Evolutionary conservation across 2,329 filamentous ascomycete species (phyloP).

Genomic region (Pseudogymnoascus sp.): DNA sequence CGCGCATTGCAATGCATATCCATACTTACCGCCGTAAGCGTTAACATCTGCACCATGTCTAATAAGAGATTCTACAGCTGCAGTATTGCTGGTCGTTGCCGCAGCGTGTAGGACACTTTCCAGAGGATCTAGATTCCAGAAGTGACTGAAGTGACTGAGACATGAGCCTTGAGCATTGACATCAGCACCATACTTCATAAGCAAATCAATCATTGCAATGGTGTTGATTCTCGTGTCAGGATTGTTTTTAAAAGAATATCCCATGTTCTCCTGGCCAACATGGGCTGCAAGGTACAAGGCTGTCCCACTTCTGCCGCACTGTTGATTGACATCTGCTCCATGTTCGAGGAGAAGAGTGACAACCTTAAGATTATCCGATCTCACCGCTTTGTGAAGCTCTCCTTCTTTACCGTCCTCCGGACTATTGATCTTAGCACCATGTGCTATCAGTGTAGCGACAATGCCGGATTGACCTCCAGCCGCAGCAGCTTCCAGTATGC

Average conservation of each 20-base stretch:
- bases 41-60: constrained; percentile 18
- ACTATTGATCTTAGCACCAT: constrained; percentile 17
- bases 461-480: constrained; percentile 20
- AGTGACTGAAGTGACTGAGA: no score
- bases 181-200: background rate
- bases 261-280: constrained; percentile 11
- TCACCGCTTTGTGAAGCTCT: constrained; percentile 17
- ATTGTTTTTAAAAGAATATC: no score
- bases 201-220: background rate
- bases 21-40: constrained; percentile 17
- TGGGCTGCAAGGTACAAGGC: constrained; percentile 21
- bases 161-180: background rate
- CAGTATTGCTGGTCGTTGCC: constrained; percentile 20
- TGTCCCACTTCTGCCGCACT: constrained; percentile 18
- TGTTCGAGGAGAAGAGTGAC: constrained; percentile 19
- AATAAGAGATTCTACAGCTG: constrained; percentile 20
- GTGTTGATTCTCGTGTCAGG: background rate
- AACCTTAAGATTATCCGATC: constrained; percentile 20
- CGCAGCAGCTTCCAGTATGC: constrained; percentile 16
- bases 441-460: constrained; percentile 19
- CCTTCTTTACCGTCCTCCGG: constrained; percentile 14
- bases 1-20: constrained; percentile 22
- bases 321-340: constrained; percentile 18
- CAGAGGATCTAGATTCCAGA: no score
- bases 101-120: constrained; percentile 14